Evolutionary conservation across 768 basidiomycete species (phyloP).

Genomic region (Auricularia auricula-judae): DNA sequence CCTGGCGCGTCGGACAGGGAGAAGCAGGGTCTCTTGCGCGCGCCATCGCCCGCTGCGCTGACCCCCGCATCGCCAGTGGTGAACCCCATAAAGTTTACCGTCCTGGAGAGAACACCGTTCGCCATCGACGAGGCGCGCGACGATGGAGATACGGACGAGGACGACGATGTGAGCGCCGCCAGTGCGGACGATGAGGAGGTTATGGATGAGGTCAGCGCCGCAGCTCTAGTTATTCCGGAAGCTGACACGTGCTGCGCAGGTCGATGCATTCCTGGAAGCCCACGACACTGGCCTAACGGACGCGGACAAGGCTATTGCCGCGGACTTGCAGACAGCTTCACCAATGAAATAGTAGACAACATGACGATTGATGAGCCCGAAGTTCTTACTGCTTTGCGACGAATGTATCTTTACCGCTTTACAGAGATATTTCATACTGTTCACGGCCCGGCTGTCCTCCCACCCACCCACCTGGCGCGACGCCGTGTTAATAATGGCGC

Average conservation of each 20-base stretch:
- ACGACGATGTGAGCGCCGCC: constrained; percentile 40
- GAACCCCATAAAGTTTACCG: constrained; percentile 65
- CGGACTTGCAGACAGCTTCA: background rate
- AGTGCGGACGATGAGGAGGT: constrained; percentile 62
- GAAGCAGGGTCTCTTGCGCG: constrained; percentile 10
- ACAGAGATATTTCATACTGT: background rate
- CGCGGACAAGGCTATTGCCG: constrained; percentile 62
- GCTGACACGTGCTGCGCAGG: constrained; percentile 27
- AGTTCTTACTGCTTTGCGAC: background rate
- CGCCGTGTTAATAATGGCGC: no score
- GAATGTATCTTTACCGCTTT: background rate
- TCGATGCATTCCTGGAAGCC: constrained; percentile 90
- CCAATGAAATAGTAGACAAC: background rate
- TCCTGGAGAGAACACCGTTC: constrained; percentile 89
- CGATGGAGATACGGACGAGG: constrained; percentile 61
- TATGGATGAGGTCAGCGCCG: constrained; percentile 67
- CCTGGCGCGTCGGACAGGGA: background rate
- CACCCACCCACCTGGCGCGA: background rate
- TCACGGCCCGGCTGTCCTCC: background rate
- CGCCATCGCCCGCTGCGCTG: constrained; percentile 21
- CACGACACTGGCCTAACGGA: constrained; percentile 80
- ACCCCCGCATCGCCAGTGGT: constrained; percentile 39
- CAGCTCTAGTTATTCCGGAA: background rate
- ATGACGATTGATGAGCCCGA: constrained; percentile 1
- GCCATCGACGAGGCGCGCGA: constrained; percentile 94